Evolutionary conservation across 768 basidiomycete species (phyloP), one percentile per base, ranked within the genome.

Genomic region (Leccinum olivaceopallidum): DNA sequence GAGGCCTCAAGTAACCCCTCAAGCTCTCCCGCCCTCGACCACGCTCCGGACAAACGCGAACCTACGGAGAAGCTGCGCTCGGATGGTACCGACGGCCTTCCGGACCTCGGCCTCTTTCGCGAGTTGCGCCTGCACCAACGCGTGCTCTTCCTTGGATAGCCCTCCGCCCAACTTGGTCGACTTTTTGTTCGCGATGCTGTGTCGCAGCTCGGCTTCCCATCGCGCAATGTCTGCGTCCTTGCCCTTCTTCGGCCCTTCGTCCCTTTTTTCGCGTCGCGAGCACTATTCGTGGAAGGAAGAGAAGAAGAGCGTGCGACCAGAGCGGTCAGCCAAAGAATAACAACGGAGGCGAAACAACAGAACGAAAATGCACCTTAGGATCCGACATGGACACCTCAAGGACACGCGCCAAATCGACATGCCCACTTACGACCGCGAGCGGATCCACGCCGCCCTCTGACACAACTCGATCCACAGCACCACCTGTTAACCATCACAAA

Each of bases 171-270:
- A 12, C 81, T 71, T 69, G 57, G 50, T 30, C 18, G n/a, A 24
- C 55, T 92, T 93, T 78, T 97, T 98, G 58, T 77, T 84, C 6
- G 92, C 91, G 2, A 98, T 78, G 0, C 88, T 85, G 65, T 90
- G 88, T 12, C 95, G 85, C n/a, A 96, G 78, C 61, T 99, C 95
- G 30, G 88, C 89, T 62, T 99, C 96, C 96, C 24, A 99, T 68
- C 92, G 89, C 18, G 92, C 89, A 14, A 96, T 90, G 37, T 92
- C 93, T 6, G 90, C 85, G 60, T 88, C 90, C 66, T 97, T 98
- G 13, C 93, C 91, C 71, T 95, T 96, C 64, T 75, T 81, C 4
- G 75, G 75, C 52, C 68, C 77, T 5, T 82, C 79, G 1, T 78
- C 80, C 30, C 10, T 72, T 72, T 67, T 89, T 89, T 58, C 83